Base-by-base conservation (phyloP, 2,329 filamentous ascomycete genomes). In the Chaetomium strumarium region DNA sequence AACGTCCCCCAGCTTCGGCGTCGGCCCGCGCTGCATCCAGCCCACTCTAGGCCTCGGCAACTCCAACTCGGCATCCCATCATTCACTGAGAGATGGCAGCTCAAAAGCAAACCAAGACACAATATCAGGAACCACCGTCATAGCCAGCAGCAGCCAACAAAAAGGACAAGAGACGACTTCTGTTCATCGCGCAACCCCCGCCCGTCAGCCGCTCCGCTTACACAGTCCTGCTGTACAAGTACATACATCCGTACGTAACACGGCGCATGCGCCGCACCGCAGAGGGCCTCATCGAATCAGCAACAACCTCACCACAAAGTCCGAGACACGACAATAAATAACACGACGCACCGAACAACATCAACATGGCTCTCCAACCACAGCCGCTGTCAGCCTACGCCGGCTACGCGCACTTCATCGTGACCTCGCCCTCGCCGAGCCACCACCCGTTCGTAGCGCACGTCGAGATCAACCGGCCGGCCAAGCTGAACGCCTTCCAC, bases 401-500 rank as follows among this genome's bases (percentile, higher is more conserved):
- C 37, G 59, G 60, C 34, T 85, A 81, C 71, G 73, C 84, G 60
- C 76, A 87, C 75, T 90, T 90, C 78, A 81, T 83, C 59, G 76
- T 95, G 61, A 82, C 79, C n/a, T 83, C 83, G 39, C 88, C 90
- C 0, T 64, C 72, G 3, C 5, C 4, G 4, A 7, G 7, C 7
- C 24, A 24, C 24, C 24, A 24, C 36, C 78, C 85, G 64, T 83
- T 83, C 72, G 85, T 96, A 45, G 88, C 85, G n/a, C 89, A 95
- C 67, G 86, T 97, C 54, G 86, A 96, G 71, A 95, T 95, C 72
- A 91, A 95, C 74, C 81, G 91, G 1, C 83, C 91, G 1, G 70
- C 81, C 60, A 96, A 95, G 74, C 75, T 96, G 68, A 97, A 97
- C 69, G 84, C 91, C 58, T 96, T 96, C 69, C 79, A 83, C 60